Evolutionary conservation across 768 basidiomycete species (phyloP).

Genomic region (Suillus fuscotomentosus): DNA sequence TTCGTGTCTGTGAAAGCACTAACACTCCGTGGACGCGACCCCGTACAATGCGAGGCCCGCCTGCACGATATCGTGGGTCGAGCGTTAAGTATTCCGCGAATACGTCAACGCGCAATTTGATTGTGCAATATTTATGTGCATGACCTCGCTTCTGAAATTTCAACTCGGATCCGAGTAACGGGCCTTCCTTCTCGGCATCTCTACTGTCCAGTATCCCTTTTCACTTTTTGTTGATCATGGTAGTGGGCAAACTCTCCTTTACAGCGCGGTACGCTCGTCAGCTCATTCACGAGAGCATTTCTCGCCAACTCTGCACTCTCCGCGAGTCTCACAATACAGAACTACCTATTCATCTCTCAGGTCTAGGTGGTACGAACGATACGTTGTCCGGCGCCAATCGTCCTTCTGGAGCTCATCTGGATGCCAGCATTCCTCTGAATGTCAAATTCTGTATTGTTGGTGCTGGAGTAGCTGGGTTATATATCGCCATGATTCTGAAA

Average conservation of each 20-base stretch:
- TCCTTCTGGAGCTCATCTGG: neutral
- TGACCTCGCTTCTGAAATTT: neutral
- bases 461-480: conserved; percentile 17
- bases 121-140: neutral
- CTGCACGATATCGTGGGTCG: no score
- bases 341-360: neutral
- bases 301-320: neutral
- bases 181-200: neutral
- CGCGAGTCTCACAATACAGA: neutral
- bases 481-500: conserved; percentile 21
- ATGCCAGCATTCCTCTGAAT: neutral
- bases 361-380: neutral
- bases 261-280: neutral
- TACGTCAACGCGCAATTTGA: no score
- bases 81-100: no score
- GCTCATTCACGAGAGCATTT: neutral
- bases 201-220: neutral
- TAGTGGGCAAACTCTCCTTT: neutral
- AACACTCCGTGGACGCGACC: no score
- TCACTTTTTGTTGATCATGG: neutral
- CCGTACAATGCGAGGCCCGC: no score
- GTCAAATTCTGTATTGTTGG: conserved; percentile 14
- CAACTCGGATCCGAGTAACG: neutral
- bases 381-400: neutral
- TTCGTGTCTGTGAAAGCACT: no score